Conservation (phyloP, 495 filamentous ascomycete species). For the Talaromyces trachyspermus region DNA sequence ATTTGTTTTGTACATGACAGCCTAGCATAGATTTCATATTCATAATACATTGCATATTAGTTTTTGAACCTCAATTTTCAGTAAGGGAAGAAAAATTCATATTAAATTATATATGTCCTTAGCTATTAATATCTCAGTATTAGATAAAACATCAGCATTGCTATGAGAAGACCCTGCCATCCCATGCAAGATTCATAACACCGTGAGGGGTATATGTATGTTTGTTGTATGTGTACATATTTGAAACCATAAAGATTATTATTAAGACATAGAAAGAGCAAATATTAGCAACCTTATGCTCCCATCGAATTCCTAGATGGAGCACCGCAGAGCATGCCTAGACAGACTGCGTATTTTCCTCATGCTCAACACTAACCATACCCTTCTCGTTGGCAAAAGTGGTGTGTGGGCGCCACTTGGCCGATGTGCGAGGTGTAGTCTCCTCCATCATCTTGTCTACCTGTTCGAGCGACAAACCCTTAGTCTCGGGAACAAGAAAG, state of each 20-base stretch:
- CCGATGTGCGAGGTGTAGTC: conserved; percentile 60
- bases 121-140: too few relatives aligned
- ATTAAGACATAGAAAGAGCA: too few relatives aligned
- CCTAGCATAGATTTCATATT: too few relatives aligned
- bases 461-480: conserved; percentile 78
- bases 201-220: conserved; percentile 1
- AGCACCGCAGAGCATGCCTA: neutral
- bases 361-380: conserved; percentile 18
- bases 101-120: too few relatives aligned
- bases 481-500: conserved; percentile 71
- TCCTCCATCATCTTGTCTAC: conserved; percentile 81
- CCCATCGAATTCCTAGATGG: too few relatives aligned
- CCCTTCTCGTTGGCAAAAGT: conserved; percentile 63
- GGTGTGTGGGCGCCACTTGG: conserved; percentile 61
- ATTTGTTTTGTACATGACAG: too few relatives aligned
- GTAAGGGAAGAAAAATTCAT: too few relatives aligned
- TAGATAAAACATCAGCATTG: neutral
- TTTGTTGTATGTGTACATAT: conserved; percentile 1
- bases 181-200: conserved; percentile 6
- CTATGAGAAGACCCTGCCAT: neutral
- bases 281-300: too few relatives aligned
- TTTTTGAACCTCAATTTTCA: neutral
- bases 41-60: neutral
- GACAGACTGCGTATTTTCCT: conserved; percentile 4
- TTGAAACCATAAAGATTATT: neutral